These are phyloP conservation scores for Trichoderma cornu-damae DNA, from an alignment of 2,329 filamentous ascomycete genomes.

Conservation along the genomic window DNA sequence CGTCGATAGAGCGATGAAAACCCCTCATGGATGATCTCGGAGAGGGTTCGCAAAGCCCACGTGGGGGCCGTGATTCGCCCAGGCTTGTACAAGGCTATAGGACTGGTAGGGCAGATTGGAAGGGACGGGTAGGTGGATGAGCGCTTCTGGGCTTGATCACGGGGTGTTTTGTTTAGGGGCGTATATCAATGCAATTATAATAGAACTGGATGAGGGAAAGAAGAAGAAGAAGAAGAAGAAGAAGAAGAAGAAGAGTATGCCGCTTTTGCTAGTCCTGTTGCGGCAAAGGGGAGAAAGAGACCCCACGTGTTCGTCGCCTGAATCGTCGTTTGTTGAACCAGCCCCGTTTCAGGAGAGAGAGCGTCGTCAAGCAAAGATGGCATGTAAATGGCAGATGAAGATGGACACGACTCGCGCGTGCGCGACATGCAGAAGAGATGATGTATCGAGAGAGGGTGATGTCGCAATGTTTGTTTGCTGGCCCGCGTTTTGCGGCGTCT, in stretches of 20 bases:
- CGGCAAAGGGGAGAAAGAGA: background rate
- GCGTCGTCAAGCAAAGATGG: background rate
- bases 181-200: too few species aligned
- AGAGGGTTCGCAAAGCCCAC: constrained; percentile 21
- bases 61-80: constrained; percentile 32
- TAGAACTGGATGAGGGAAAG: background rate
- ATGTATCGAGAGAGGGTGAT: too few species aligned
- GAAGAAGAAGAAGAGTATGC: too few species aligned
- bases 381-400: background rate
- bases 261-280: background rate
- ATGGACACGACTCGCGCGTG: too few species aligned
- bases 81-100: too few species aligned
- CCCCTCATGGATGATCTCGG: background rate
- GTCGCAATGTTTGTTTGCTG: too few species aligned
- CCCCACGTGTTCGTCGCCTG: background rate
- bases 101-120: too few species aligned
- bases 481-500: too few species aligned
- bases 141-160: background rate
- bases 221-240: background rate
- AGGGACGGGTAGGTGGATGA: background rate
- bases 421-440: too few species aligned
- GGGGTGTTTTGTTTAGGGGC: too few species aligned
- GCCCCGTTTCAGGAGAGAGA: background rate
- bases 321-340: background rate
- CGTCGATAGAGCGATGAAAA: background rate